Conservation (phyloP, 305 asterid genomes). For the Fraxinus angustifolia region DNA sequence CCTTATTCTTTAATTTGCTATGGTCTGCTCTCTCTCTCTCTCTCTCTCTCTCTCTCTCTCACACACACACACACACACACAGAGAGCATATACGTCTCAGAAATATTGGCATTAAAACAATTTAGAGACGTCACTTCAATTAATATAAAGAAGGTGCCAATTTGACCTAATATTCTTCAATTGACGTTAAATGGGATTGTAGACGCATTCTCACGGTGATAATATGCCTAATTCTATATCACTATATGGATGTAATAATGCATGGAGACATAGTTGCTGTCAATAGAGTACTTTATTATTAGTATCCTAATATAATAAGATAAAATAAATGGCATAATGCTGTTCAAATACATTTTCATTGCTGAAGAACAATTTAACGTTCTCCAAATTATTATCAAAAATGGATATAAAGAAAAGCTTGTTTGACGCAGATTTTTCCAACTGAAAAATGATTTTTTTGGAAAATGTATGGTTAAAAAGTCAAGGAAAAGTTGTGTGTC, state of each 20-base stretch:
- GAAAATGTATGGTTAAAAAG: neutral
- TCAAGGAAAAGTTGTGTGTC: neutral
- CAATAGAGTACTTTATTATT: neutral
- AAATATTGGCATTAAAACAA: neutral
- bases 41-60: no score
- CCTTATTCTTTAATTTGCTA: no score
- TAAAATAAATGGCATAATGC: neutral
- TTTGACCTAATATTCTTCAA: neutral
- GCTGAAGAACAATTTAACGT: neutral
- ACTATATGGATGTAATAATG: neutral
- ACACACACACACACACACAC: no score
- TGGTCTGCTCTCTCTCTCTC: neutral
- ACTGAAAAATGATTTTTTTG: neutral
- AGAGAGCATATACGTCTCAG: neutral
- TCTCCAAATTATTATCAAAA: constrained; percentile 8
- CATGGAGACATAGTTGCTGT: neutral
- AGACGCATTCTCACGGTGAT: neutral
- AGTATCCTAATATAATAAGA: neutral
- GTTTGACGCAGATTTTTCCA: neutral
- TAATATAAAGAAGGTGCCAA: neutral
- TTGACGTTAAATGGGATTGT: neutral
- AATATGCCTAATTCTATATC: neutral
- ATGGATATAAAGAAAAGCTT: neutral
- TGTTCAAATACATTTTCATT: constrained; percentile 4
- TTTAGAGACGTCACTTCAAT: neutral